These are phyloP conservation scores for Cylindrotheca closterium DNA, from an alignment of 108 stramenopile genomes.

Conservation along the genomic window DNA sequence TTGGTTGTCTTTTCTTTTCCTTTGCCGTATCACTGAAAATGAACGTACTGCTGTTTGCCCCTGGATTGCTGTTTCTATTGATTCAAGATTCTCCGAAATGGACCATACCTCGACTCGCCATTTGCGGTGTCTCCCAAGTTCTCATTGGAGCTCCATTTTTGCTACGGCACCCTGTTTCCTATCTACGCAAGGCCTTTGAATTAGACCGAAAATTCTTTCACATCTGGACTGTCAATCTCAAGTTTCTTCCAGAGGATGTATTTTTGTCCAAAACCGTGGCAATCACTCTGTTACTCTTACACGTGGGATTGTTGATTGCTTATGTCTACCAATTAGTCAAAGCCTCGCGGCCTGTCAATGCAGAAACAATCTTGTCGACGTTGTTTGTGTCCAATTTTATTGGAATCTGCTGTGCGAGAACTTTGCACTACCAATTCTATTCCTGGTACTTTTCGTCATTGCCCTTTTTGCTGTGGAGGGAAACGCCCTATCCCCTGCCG, in stretches of 20 bases:
- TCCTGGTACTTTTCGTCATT: slow-evolving; percentile 92
- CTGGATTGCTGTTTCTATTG: slow-evolving; percentile 86
- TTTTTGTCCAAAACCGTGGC: slow-evolving; percentile 77
- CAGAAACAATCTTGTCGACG: slow-evolving; percentile 69
- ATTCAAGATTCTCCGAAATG: slow-evolving; percentile 57
- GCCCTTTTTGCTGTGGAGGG: slow-evolving; percentile 73
- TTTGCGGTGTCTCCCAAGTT: slow-evolving; percentile 81
- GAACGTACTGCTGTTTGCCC: slow-evolving; percentile 96
- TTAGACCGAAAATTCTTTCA: slow-evolving; percentile 95
- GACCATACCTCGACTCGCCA: slow-evolving; percentile 38
- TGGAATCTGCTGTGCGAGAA: slow-evolving; percentile 92
- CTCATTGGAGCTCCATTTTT: slow-evolving; percentile 93
- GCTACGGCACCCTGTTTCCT: slow-evolving; percentile 78
- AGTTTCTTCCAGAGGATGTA: slow-evolving; percentile 87
- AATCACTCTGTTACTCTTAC: slow-evolving; percentile 57
- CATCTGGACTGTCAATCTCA: slow-evolving; percentile 97
- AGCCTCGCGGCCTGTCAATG: slow-evolving; percentile 27
- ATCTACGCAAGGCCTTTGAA: slow-evolving; percentile 94
- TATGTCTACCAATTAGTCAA: slow-evolving; percentile 35
- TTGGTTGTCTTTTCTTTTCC: slow-evolving; percentile 88
- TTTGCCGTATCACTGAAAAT: slow-evolving; percentile 95
- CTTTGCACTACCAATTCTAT: slow-evolving; percentile 97
- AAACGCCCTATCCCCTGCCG: slow-evolving; percentile 31
- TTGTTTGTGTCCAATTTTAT: slow-evolving; percentile 93
- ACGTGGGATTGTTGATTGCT: slow-evolving; percentile 50